These are phyloP conservation scores for Pseudogymnoascus sp. DNA, from an alignment of 2,329 filamentous ascomycete genomes.

Conservation along the genomic window DNA sequence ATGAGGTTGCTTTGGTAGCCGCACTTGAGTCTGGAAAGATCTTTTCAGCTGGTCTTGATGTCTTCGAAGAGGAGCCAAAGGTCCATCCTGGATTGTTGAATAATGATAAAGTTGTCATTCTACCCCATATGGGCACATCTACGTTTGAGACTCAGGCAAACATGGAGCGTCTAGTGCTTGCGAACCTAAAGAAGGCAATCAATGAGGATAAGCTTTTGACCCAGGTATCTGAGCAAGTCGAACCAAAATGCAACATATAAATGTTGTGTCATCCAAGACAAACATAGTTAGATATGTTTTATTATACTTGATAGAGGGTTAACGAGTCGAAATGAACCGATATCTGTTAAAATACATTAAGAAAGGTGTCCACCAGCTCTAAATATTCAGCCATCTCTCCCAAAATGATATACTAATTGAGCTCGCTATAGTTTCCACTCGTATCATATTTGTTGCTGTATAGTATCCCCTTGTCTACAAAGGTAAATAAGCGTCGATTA, in stretches of 20 bases:
- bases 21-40: conserved; percentile 62
- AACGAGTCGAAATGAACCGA: neutral
- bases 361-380: neutral
- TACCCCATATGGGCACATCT: conserved; percentile 79
- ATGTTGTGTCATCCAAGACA: neutral
- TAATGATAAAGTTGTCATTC: conserved; percentile 62
- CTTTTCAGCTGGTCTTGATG: conserved; percentile 61
- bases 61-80: conserved; percentile 69
- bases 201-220: conserved; percentile 8
- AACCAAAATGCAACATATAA: neutral
- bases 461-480: too few species aligned
- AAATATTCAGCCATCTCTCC: neutral
- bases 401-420: neutral
- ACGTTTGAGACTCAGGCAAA: conserved; percentile 47
- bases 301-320: neutral
- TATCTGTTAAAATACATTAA: neutral
- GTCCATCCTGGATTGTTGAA: conserved; percentile 63
- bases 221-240: conserved; percentile 10
- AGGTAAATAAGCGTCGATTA: neutral
- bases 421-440: neutral
- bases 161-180: conserved; percentile 15
- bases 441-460: too few species aligned
- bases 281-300: neutral
- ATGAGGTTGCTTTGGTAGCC: conserved; percentile 67
- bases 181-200: conserved; percentile 6